Conservation (phyloP, 257 asterid genomes). For the Anisodus acutangulus region DNA sequence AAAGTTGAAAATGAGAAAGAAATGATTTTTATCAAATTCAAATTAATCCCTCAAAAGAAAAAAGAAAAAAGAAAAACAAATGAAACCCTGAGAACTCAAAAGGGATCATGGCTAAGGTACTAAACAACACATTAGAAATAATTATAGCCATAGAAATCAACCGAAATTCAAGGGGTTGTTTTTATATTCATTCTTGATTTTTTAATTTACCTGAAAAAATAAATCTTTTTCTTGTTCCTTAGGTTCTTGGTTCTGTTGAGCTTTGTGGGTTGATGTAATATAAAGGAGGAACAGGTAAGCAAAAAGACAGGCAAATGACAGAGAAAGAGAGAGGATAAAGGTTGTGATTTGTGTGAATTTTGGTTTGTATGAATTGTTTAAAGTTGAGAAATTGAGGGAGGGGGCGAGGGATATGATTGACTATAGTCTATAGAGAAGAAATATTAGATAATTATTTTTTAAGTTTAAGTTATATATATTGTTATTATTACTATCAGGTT, state of each 20-base stretch:
- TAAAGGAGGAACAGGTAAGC: conserved; percentile 22
- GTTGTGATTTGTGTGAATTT: not conserved
- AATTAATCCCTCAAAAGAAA: not conserved
- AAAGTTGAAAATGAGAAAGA: not conserved
- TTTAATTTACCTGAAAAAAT: not conserved
- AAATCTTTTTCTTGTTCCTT: not conserved
- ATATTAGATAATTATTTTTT: not conserved
- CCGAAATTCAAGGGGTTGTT: conserved; percentile 16
- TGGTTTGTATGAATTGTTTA: not conserved
- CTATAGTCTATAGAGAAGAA: not conserved
- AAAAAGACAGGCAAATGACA: conserved; percentile 21
- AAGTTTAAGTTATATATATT: too few relatives aligned
- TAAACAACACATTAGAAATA: not conserved
- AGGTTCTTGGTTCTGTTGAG: too few relatives aligned
- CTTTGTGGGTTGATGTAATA: not conserved
- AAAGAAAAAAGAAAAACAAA: not conserved
- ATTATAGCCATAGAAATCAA: conserved; percentile 1
- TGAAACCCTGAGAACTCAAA: conserved; percentile 15
- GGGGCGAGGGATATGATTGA: not conserved
- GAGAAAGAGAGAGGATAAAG: not conserved
- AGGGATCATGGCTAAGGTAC: not conserved
- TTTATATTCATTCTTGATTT: not conserved
- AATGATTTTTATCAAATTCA: not conserved
- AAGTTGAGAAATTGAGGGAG: not conserved
- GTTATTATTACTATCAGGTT: too few relatives aligned